phyloP scores from a whole-genome alignment of 495 filamentous ascomycete genomes.

The Lasiosphaeria miniovina region DNA sequence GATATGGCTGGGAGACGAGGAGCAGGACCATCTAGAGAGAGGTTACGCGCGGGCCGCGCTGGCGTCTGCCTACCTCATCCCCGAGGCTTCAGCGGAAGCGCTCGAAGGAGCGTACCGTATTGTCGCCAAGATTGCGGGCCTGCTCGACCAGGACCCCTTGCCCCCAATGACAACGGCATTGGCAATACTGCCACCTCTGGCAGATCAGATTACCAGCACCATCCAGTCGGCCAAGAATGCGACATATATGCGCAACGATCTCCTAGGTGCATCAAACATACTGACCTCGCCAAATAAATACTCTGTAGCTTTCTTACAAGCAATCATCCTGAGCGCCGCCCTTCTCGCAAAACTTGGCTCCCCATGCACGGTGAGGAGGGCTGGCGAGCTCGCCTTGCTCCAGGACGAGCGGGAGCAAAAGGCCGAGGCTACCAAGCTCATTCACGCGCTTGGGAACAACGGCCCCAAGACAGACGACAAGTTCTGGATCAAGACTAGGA shows the following conservation, averaged over 20 bases:
- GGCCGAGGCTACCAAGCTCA: slow-evolving; percentile 58
- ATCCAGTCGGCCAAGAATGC: slow-evolving; percentile 39
- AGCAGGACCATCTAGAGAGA: slow-evolving; percentile 50
- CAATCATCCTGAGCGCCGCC: slow-evolving; percentile 64
- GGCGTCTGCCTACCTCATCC: slow-evolving; percentile 67
- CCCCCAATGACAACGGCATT: slow-evolving; percentile 44
- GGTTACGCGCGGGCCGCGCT: slow-evolving; percentile 72
- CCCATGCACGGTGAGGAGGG: slow-evolving; percentile 55
- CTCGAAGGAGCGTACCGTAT: slow-evolving; percentile 63
- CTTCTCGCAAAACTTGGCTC: slow-evolving; percentile 60
- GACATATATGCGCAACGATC: slow-evolving; percentile 46
- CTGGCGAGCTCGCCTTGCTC: slow-evolving; percentile 57
- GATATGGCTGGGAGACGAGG: slow-evolving; percentile 49
- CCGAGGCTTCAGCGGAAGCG: slow-evolving; percentile 55
- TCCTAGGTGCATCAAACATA: slow-evolving; percentile 61
- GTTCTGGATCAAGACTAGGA: slow-evolving; percentile 64
- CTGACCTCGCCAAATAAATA: slow-evolving; percentile 63
- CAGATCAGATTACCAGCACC: slow-evolving; percentile 25
- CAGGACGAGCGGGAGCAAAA: slow-evolving; percentile 64
- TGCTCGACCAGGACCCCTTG: slow-evolving; percentile 58
- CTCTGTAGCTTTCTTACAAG: slow-evolving; percentile 62
- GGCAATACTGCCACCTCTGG: slow-evolving; percentile 41
- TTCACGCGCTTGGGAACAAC: slow-evolving; percentile 52
- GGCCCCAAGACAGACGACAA: slow-evolving; percentile 56
- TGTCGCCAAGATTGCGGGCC: slow-evolving; percentile 53